phyloP scores from a whole-genome alignment of 2,329 filamentous ascomycete species.

The Sclerotinia minor region DNA sequence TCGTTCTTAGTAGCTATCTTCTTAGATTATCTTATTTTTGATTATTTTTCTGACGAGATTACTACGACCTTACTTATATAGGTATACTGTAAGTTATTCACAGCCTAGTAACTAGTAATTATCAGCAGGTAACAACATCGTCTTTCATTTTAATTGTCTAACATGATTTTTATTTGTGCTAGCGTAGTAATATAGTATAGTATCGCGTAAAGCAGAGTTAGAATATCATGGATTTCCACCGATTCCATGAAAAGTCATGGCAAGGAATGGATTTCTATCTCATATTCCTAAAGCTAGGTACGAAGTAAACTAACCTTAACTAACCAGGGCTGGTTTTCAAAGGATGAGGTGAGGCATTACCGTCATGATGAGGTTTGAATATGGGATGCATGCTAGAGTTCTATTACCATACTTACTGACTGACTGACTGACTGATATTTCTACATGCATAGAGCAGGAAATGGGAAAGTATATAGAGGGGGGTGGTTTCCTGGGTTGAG shows the following conservation, averaged over 20 bases:
- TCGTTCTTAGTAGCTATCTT: no score
- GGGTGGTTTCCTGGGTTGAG: background rate
- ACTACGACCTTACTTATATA: background rate
- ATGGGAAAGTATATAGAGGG: constrained; percentile 16
- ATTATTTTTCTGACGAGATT: constrained; percentile 3
- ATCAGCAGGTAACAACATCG: no score
- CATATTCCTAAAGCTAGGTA: background rate
- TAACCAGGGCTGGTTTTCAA: background rate
- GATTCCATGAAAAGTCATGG: no score
- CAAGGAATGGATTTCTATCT: no score
- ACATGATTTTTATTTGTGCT: background rate
- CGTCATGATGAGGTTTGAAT: constrained; percentile 18
- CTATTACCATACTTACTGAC: background rate
- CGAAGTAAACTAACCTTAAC: background rate
- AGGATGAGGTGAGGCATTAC: constrained; percentile 26
- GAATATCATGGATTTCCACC: constrained; percentile 3
- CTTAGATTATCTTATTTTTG: no score
- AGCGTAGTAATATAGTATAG: background rate
- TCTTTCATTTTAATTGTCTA: no score
- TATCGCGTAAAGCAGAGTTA: background rate
- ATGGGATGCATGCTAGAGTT: background rate
- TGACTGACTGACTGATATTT: background rate
- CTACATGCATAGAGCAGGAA: background rate
- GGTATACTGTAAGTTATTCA: background rate
- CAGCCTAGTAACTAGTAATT: background rate